Conservation (phyloP, 129 eudicot genomes). For the Heracleum sosnowskyi region DNA sequence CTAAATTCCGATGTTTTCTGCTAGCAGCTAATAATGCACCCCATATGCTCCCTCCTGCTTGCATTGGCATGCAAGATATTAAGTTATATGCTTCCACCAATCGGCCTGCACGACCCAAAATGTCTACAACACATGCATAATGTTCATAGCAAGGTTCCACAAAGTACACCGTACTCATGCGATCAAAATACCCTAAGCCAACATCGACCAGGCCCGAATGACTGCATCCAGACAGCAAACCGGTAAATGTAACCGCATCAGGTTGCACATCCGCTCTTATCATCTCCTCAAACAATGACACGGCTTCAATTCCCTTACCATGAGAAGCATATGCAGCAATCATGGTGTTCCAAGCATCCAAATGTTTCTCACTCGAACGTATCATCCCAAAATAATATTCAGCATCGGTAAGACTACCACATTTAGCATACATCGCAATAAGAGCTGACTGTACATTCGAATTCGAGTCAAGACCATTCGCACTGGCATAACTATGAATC, state of each 20-base stretch:
- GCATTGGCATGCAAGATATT: slow-evolving; percentile 56
- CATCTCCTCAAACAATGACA: slow-evolving; percentile 54
- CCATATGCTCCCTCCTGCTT: slow-evolving; percentile 70
- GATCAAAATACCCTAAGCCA: slow-evolving; percentile 54
- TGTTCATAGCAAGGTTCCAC: slow-evolving; percentile 57
- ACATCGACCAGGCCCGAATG: slow-evolving; percentile 70
- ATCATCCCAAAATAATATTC: slow-evolving; percentile 40
- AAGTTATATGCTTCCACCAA: slow-evolving; percentile 59
- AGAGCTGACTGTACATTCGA: slow-evolving; percentile 51
- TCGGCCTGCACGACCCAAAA: slow-evolving; percentile 62
- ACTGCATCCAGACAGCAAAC: slow-evolving; percentile 73
- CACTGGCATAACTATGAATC: slow-evolving; percentile 45
- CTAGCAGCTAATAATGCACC: slow-evolving; percentile 64
- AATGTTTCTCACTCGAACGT: slow-evolving; percentile 19
- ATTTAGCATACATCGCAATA: slow-evolving; percentile 73
- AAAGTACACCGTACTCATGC: slow-evolving; percentile 32
- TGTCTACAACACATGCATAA: slow-evolving; percentile 70
- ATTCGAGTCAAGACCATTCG: slow-evolving; percentile 41
- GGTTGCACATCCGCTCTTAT: slow-evolving; percentile 50
- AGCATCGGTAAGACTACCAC: slow-evolving; percentile 67
- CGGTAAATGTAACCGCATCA: slow-evolving; percentile 65
- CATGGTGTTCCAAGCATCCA: slow-evolving; percentile 77
- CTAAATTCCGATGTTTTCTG: slow-evolving; percentile 45
- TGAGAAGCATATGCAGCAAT: slow-evolving; percentile 69
- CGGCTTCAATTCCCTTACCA: slow-evolving; percentile 49